Evolutionary conservation across 495 filamentous ascomycete genomes (phyloP), one percentile per base, ranked within the genome.

Genomic region (Xylaria cubensis): DNA sequence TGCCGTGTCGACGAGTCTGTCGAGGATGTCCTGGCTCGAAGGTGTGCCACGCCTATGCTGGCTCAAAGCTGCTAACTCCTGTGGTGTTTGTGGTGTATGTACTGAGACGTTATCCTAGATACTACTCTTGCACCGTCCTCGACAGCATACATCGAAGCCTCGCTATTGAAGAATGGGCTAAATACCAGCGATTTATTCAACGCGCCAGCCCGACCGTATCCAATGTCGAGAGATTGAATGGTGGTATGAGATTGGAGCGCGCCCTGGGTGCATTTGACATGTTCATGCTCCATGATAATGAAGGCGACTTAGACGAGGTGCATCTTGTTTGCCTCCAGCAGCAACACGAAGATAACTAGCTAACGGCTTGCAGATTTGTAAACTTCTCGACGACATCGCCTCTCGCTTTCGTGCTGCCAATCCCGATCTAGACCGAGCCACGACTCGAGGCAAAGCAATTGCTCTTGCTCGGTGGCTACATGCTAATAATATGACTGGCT

Each of bases 261-360:
- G 93, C 91, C 7, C 82, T 98, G 34, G 92, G 89, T 17, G 90
- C 90, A 26, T 97, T 95, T 75, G 96, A 98, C 75, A 87, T 98
- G 77, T 98, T 97, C 77, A 88, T 96, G 46, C 83, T 94, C 13
- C 88, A 90, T 70, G 90, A 90, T 58, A 85, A 87, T 17, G 86
- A 89, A 53, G 90, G 91, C 21, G 93, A 94, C 76, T 77, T 95
- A 34, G 87, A 92, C 61, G 91, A 95, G 80, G 91, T 93, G 81
- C 65, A 85, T 79, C 26, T 46, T 48, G 32, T 24, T 10, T 39
- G 55, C 39, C 4, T 36, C 55, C 15, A 4, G 44, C 29, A 26
- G 26, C 48, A 26, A 56, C 17, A 15, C 66, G 8, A 74, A 74
- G 56, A 15, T 50, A 55, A 48, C 4, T 36, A 42, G 46, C 32